A percentile compares a stretch with the other conserved stretches of the same genome.
Evolutionary conservation across 495 filamentous ascomycete genomes (phyloP).

Genomic region (Cryomyces minteri): DNA sequence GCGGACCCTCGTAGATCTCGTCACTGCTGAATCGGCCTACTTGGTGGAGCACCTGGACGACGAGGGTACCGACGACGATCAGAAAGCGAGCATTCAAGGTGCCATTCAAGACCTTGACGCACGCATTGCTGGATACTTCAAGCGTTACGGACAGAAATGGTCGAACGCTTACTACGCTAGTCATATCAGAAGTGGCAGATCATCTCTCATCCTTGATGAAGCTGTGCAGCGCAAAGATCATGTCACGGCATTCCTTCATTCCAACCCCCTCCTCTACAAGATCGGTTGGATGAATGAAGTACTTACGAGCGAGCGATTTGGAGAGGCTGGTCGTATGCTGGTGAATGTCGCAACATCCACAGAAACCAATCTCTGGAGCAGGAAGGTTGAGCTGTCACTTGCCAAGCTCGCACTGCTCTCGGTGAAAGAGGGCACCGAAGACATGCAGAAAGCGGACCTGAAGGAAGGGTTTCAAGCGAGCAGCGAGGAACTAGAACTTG

Average conservation of each 20-base stretch:
- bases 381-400: conserved; percentile 79
- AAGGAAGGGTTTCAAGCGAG: neutral
- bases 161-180: conserved; percentile 65
- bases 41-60: conserved; percentile 6
- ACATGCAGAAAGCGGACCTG: conserved; percentile 8
- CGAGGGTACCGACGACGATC: conserved; percentile 5
- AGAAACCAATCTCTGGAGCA: conserved; percentile 67
- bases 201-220: conserved; percentile 49
- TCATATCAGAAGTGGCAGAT: conserved; percentile 43
- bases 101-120: conserved; percentile 2
- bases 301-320: conserved; percentile 45
- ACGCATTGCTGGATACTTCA: conserved; percentile 15
- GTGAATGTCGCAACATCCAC: conserved; percentile 40
- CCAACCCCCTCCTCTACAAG: conserved; percentile 45
- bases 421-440: conserved; percentile 23
- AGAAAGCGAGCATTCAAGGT: conserved; percentile 1
- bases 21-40: conserved; percentile 12
- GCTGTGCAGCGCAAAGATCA: conserved; percentile 39
- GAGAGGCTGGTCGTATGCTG: conserved; percentile 47
- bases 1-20: conserved; percentile 15
- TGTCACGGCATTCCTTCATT: conserved; percentile 58
- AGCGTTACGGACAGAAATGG: conserved; percentile 41
- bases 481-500: conserved; percentile 44
- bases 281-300: conserved; percentile 94
- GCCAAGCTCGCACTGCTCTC: conserved; percentile 65